phyloP scores from a whole-genome alignment of 495 filamentous ascomycete species.

The Darksidea phi region DNA sequence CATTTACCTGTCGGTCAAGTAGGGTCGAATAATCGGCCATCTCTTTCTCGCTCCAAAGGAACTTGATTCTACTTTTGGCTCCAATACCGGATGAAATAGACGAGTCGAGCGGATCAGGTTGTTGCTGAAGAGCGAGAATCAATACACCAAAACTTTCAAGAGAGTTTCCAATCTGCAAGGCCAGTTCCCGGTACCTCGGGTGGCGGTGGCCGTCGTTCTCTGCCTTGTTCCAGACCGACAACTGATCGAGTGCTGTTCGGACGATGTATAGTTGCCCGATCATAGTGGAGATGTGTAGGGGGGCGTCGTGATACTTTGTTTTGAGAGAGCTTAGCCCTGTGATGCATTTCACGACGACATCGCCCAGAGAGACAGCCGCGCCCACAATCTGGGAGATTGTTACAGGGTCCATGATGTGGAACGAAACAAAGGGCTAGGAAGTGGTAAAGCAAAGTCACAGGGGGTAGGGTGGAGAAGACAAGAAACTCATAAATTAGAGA shows the following conservation, averaged over 20 bases:
- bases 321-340: conserved; percentile 1
- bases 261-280: background rate
- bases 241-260: background rate
- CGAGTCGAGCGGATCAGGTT: background rate
- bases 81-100: background rate
- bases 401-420: background rate
- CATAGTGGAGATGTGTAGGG: background rate
- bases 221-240: background rate
- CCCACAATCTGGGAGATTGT: conserved; percentile 1
- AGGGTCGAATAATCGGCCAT: background rate
- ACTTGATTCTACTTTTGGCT: background rate
- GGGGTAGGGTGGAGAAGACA: no score
- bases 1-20: background rate
- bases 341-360: background rate
- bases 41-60: background rate
- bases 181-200: background rate
- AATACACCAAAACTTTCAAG: background rate
- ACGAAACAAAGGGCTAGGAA: no score
- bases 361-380: background rate
- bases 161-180: conserved; percentile 1
- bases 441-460: no score
- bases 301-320: conserved; percentile 1
- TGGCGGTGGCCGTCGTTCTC: background rate
- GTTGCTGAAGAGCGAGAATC: background rate
- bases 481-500: no score